Evolutionary conservation across 2,329 filamentous ascomycete genomes (phyloP), one percentile per base, ranked within the genome.

Genomic region (Hymenoscyphus linearis): DNA sequence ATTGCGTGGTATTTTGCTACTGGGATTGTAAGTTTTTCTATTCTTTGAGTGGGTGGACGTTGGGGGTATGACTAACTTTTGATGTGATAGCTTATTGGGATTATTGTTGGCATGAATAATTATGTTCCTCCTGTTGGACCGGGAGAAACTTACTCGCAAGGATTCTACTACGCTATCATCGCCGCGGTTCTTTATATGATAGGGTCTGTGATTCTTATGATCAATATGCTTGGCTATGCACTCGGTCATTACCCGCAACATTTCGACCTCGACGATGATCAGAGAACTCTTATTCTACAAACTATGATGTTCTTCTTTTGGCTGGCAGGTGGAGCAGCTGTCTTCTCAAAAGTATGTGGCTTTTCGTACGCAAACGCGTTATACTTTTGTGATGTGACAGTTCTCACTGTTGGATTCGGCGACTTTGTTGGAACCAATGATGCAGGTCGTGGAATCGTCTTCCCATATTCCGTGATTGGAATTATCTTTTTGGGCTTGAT

Each of bases 221-320:
- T 87, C 64, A 90, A 90, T 65, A 88, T 89, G 84, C 73, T 87
- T 18, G 86, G 86, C 1, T 88, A 87, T 65, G 84, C 88, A 61
- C 76, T 87, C 0, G 86, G 86, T 1, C 84, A 87, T 66, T 90
- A 90, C 68, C 85, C 85, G 1, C 83, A 88, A 67, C 81, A 85
- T 65, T 89, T 90, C 68, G 78, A 82, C 3, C 75, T 90, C 3
- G 86, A 85, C 5, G 83, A 88, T 58, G 81, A 85, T 56, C 87
- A 90, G 68, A 79, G 87, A 1, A 89, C 86, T 0, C 74, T 90
- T 27, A 90, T 90, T 66, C 71, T 90, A 4, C 87, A 90, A 70
- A 89, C 86, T 0, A 88, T 87, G 76, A 78, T 85, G 58, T 87
- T 89, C 71, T 87, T 89, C 68, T 76, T 87, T 58, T 90, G 87